Evolutionary conservation across 169 alveolate genomes (phyloP).

Genomic region (Theileria equi): DNA sequence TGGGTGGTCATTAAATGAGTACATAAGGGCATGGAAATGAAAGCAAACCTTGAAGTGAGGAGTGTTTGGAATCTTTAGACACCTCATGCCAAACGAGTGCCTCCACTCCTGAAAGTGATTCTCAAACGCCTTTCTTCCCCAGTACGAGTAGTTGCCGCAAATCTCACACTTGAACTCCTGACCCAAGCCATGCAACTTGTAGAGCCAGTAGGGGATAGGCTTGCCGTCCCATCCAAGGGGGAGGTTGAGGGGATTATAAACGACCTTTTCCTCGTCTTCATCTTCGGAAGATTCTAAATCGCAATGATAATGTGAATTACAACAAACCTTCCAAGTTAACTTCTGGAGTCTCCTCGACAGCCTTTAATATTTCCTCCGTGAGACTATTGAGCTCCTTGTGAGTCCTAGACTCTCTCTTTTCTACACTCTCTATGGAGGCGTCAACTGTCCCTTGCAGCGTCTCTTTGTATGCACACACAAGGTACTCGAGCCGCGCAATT

Average conservation of each 20-base stretch:
- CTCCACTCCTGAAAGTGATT: constrained; percentile 98
- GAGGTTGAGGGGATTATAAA: constrained; percentile 94
- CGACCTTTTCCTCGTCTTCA: constrained; percentile 87
- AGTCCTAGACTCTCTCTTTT: constrained; percentile 71
- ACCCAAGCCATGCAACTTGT: constrained; percentile 98
- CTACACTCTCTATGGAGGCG: constrained; percentile 57
- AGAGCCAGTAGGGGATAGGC: constrained; percentile 99
- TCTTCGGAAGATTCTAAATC: constrained; percentile 79
- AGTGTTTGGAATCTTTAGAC: constrained; percentile 98
- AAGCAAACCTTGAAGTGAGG: constrained; percentile 89
- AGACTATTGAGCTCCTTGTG: constrained; percentile 64
- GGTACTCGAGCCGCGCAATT: constrained; percentile 66
- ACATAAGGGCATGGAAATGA: neutral
- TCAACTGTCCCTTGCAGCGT: constrained; percentile 13
- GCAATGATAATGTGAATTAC: too few species aligned
- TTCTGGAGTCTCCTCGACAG: constrained; percentile 48
- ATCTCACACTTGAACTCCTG: constrained; percentile 97
- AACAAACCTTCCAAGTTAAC: constrained; percentile 20
- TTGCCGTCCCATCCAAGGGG: constrained; percentile 99
- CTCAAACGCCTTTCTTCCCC: constrained; percentile 99
- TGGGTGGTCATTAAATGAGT: neutral
- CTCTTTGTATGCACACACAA: constrained; percentile 56
- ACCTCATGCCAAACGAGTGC: constrained; percentile 98
- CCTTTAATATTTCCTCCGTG: constrained; percentile 40
- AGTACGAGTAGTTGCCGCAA: constrained; percentile 98